A percentile compares a stretch with the other conserved stretches of the same genome.
These are phyloP conservation scores for Sordaria brevicollis DNA, from an alignment of 495 filamentous ascomycete species.

Conservation along the genomic window DNA sequence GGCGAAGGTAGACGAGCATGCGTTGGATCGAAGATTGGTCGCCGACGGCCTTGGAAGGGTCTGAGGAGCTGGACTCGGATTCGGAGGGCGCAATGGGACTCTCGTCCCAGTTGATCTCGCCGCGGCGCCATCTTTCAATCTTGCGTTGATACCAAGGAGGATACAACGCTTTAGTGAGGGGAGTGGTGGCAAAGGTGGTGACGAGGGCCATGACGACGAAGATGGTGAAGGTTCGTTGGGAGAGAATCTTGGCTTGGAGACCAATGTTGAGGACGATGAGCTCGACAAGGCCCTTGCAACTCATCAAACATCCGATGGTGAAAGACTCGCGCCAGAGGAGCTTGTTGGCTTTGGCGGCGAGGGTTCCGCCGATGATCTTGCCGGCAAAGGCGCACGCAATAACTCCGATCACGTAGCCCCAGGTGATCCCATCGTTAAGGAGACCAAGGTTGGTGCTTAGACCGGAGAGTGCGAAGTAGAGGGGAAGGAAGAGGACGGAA, in stretches of 20 bases:
- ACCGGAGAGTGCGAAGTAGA: constrained; percentile 93
- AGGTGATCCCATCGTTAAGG: constrained; percentile 70
- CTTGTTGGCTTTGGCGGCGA: constrained; percentile 68
- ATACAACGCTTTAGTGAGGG: constrained; percentile 66
- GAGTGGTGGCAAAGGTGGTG: constrained; percentile 86
- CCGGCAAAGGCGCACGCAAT: constrained; percentile 73
- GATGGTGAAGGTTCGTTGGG: constrained; percentile 83
- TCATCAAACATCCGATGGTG: constrained; percentile 89
- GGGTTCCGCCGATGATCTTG: constrained; percentile 76
- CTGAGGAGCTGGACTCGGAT: constrained; percentile 28
- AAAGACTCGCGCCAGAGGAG: constrained; percentile 90
- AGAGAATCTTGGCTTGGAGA: constrained; percentile 81
- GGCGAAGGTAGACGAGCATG: constrained; percentile 54
- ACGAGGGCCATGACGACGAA: constrained; percentile 97
- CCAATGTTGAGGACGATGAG: constrained; percentile 96
- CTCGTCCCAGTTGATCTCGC: constrained; percentile 91
- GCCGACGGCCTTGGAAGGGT: constrained; percentile 31
- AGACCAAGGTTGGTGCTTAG: constrained; percentile 83
- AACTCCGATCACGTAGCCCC: constrained; percentile 86
- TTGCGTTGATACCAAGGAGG: constrained; percentile 88
- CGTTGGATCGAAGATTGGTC: constrained; percentile 35
- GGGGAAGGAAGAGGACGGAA: constrained; percentile 75
- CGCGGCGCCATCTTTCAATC: constrained; percentile 77
- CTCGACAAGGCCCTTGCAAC: constrained; percentile 93
- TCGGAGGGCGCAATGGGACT: constrained; percentile 38